phyloP scores from a whole-genome alignment of 2,329 filamentous ascomycete species.

The Gyromitra esculenta region DNA sequence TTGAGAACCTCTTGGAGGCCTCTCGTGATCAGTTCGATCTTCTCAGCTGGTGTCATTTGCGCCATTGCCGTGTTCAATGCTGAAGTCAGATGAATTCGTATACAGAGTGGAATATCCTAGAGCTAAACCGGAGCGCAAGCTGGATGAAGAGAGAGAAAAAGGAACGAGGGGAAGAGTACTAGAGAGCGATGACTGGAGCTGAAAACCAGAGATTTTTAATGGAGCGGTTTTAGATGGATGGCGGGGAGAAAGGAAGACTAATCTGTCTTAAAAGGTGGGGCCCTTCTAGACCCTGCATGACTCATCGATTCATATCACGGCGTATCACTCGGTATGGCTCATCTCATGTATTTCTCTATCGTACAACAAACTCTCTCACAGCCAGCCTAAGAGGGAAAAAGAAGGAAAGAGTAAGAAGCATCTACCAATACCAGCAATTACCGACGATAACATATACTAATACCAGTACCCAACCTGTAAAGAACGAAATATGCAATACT shows the following conservation, averaged over 20 bases:
- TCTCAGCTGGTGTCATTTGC: slow-evolving; percentile 65
- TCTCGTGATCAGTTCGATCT: slow-evolving; percentile 78
- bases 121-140: not conserved
- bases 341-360: slow-evolving; percentile 13
- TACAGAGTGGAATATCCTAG: not conserved
- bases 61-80: slow-evolving; percentile 65
- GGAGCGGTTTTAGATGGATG: slow-evolving; percentile 1
- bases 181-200: not conserved
- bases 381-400: slow-evolving; percentile 6
- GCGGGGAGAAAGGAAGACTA: not conserved
- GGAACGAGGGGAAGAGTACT: not conserved
- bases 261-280: slow-evolving; percentile 21
- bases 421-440: slow-evolving; percentile 33
- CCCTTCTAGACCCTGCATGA: slow-evolving; percentile 39
- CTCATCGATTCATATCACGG: slow-evolving; percentile 26
- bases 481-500: slow-evolving; percentile 17
- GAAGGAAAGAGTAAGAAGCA: not conserved
- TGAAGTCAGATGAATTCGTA: not conserved
- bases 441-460: slow-evolving; percentile 27
- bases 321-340: slow-evolving; percentile 25
- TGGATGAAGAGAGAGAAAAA: not conserved
- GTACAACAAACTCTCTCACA: slow-evolving; percentile 21
- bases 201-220: slow-evolving; percentile 1
- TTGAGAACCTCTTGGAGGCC: slow-evolving; percentile 86
- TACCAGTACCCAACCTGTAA: slow-evolving; percentile 15